A percentile compares a stretch with the other conserved stretches of the same genome.
Evolutionary conservation across 2,329 filamentous ascomycete genomes (phyloP).

Genomic region (Plenodomus biglobosus): DNA sequence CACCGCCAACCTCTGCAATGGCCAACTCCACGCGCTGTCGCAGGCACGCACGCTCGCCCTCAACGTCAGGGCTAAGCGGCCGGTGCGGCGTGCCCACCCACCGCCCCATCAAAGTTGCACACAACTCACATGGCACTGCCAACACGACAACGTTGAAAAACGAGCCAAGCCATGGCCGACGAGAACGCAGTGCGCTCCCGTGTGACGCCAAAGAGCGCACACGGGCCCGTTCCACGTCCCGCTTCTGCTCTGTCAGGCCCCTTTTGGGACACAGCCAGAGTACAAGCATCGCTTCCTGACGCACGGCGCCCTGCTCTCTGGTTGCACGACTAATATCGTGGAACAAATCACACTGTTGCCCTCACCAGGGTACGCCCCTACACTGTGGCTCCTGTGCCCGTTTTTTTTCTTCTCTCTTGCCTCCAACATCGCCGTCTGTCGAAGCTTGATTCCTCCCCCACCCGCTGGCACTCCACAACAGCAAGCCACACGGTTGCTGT

Average conservation of each 20-base stretch:
- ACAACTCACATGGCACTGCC: constrained; percentile 26
- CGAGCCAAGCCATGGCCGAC: constrained; percentile 11
- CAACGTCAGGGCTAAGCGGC: constrained; percentile 17
- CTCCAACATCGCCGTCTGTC: constrained; percentile 11
- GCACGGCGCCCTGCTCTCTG: constrained; percentile 13
- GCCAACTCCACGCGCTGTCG: constrained; percentile 12
- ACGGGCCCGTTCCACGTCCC: constrained; percentile 5
- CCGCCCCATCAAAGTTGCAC: constrained; percentile 16
- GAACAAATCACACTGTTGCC: constrained; percentile 20
- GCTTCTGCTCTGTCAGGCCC: constrained; percentile 17
- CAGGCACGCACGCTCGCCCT: constrained; percentile 7
- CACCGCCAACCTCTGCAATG: constrained; percentile 12
- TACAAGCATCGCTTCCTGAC: constrained; percentile 19
- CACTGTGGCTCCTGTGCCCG: constrained; percentile 14
- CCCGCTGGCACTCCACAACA: constrained; percentile 28
- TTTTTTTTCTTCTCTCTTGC: constrained; percentile 24
- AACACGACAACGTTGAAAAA: constrained; percentile 25
- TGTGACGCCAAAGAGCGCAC: constrained; percentile 6
- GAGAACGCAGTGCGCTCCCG: constrained; percentile 16
- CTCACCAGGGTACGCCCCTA: constrained; percentile 11
- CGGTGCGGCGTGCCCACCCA: constrained; percentile 15
- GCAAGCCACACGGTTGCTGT: constrained; percentile 18
- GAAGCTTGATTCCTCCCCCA: neutral
- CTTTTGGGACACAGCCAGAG: constrained; percentile 18
- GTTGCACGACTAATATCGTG: constrained; percentile 21